Evolutionary conservation across 2,329 filamentous ascomycete genomes (phyloP).

Genomic region (Penicillium hordei): DNA sequence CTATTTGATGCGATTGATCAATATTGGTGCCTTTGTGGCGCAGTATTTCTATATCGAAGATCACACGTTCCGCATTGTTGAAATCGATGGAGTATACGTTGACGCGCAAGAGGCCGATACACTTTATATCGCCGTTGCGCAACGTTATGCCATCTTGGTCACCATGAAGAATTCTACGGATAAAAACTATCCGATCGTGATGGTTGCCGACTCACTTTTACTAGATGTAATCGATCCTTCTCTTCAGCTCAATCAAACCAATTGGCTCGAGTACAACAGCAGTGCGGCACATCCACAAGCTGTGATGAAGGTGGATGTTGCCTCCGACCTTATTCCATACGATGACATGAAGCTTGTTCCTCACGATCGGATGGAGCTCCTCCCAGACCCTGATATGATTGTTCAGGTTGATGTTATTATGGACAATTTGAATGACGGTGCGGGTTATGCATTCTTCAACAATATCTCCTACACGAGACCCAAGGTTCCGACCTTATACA

Average conservation of each 20-base stretch:
- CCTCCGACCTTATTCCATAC: slow-evolving; percentile 60
- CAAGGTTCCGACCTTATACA: slow-evolving; percentile 30
- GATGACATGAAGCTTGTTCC: slow-evolving; percentile 75
- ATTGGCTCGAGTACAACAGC: slow-evolving; percentile 64
- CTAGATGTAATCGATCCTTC: slow-evolving; percentile 38
- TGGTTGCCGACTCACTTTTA: slow-evolving; percentile 28
- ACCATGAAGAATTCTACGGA: slow-evolving; percentile 63
- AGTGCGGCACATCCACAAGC: slow-evolving; percentile 44
- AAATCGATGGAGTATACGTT: slow-evolving; percentile 71
- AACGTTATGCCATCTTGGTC: slow-evolving; percentile 57
- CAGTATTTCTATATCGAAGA: slow-evolving; percentile 53
- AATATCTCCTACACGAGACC: slow-evolving; percentile 28
- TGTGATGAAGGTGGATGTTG: slow-evolving; percentile 23
- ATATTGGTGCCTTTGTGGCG: slow-evolving; percentile 44
- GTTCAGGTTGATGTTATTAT: slow-evolving; percentile 64
- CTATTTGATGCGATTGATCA: slow-evolving; percentile 62
- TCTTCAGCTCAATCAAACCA: slow-evolving; percentile 46
- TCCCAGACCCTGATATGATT: slow-evolving; percentile 57
- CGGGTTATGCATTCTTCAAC: slow-evolving; percentile 47
- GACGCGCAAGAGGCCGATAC: slow-evolving; percentile 59
- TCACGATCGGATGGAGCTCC: slow-evolving; percentile 62
- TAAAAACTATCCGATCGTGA: slow-evolving; percentile 64
- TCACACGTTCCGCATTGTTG: slow-evolving; percentile 65
- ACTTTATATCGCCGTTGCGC: slow-evolving; percentile 67
- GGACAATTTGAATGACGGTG: slow-evolving; percentile 68